These are phyloP conservation scores for Agaricales sp. DNA, from an alignment of 1,284 basidiomycete genomes.

Conservation along the genomic window DNA sequence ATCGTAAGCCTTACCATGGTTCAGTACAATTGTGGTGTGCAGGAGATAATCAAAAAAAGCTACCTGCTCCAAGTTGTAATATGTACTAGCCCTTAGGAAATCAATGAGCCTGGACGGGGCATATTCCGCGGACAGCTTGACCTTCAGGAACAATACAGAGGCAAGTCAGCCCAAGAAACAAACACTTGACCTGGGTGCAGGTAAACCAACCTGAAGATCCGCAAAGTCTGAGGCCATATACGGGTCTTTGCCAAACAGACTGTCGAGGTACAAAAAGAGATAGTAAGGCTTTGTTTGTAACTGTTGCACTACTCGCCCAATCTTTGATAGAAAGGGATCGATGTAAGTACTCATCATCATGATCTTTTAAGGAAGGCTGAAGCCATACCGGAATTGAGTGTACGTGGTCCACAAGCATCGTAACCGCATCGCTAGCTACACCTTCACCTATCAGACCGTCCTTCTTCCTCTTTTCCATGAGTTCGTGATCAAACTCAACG, in stretches of 20 bases:
- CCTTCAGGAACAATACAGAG: conserved; percentile 32
- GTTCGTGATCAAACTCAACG: conserved; percentile 90
- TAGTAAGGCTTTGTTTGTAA: conserved; percentile 71
- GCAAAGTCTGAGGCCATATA: conserved; percentile 75
- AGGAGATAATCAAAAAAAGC: conserved; percentile 8
- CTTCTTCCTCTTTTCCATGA: conserved; percentile 51
- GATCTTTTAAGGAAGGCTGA: background rate
- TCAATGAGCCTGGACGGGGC: conserved; percentile 75
- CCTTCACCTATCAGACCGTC: conserved; percentile 26
- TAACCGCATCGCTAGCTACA: conserved; percentile 63
- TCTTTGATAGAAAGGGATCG: conserved; percentile 48
- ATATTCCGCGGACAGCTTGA: conserved; percentile 88
- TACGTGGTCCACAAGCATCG: conserved; percentile 86
- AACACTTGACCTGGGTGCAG: background rate
- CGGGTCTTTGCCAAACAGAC: conserved; percentile 82
- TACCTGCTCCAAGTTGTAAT: conserved; percentile 85
- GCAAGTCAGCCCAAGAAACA: background rate
- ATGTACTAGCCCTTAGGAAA: conserved; percentile 85
- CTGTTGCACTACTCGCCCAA: conserved; percentile 82
- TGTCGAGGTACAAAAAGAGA: conserved; percentile 90
- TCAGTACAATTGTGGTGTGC: conserved; percentile 1
- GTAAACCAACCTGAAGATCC: conserved; percentile 58
- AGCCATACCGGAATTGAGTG: conserved; percentile 85
- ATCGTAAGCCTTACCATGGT: conserved; percentile 60
- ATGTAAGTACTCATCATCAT: background rate